Base-by-base conservation (phyloP, 2,329 filamentous ascomycete species). In the Cladosporium phlei region DNA sequence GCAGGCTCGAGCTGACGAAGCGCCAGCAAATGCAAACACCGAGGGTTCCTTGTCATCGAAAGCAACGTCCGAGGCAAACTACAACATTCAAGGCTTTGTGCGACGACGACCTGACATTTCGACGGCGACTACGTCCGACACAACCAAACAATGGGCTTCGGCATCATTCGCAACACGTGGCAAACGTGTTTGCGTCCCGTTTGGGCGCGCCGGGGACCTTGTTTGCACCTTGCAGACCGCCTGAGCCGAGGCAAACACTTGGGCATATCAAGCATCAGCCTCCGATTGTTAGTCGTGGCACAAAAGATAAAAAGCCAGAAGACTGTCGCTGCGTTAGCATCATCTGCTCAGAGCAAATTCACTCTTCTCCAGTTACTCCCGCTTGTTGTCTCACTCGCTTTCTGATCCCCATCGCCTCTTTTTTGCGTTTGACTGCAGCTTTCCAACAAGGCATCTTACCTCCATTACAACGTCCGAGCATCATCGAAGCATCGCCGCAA, bases 151-250 rank as follows among this genome's bases (percentile, higher is more conserved):
- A 45, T 45, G 19, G 19, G 14, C 24, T 19, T 28, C 14, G 16
- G 33, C 6, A 2, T 7, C 9, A 25, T 22, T 16, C 28, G 28
- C 28, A 32, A 29, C 42, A 24, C 22, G 42, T 27, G 42, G 42
- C 42, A 45, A 45, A 37, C 25, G 42, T 45, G 32, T 45, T 37
- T 45, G 42, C 42, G 32, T 24, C 32, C 29, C 42, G 32, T 35
- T 37, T 37, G 42, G 42, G 42, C 32, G 33, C 33, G 42, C 25
- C 19, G 22, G 24, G 33, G 30, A 28, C 29, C 33, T 32, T 45
- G 39, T 45, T 49, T 45, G 47, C 39, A 49, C 40, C 29, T 20
- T 46, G 38, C 39, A 46, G 42, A 28, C 34, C 34, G 39, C 47
- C 33, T 28, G 2, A 40, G 32, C 42, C 42, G 42, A 45, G 42